Base-by-base conservation (phyloP, 768 basidiomycete genomes). In the Trametopsis cervina region DNA sequence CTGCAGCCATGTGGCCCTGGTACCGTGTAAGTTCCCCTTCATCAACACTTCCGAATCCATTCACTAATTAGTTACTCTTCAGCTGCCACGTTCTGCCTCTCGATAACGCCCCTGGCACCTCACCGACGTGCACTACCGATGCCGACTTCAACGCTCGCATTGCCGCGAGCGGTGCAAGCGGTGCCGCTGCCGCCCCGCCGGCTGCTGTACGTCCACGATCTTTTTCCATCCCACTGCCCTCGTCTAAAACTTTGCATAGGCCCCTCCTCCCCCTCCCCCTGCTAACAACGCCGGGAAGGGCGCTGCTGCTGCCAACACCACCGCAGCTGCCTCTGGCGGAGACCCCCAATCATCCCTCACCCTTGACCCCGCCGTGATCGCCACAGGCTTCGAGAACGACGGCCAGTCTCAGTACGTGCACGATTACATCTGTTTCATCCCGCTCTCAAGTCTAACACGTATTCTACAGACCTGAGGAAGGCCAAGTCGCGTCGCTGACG, bases 401-500 rank as follows among this genome's bases (percentile, higher is more conserved):
- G 85, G 84, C 18, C 63, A 69, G 51, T 53, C 57, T 13, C 45
- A 50, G 22, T 57, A 27, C 49, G 55, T 51, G 12, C 27, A 21
- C 46, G 22, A 25, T 17, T n/a, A n/a, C n/a, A 13, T 9, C 10
- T n/a, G 33, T 20, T 20, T 4, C 13, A 12, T 20, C 24, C 22
- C 15, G n/a, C 5, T 11, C 25, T 21, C 21, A 15, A 18, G 15
- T 12, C 23, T 42, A 20, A 44, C 40, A 12, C 12, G n/a, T n/a
- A 40, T 20, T 35, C 4, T 26, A 35, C 44, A 54, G 60, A 18
- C 52, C 67, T 0, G 54, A 56, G 0, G 51, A 70, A 45, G 79
- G 77, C 23, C 72, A 81, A 62, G 71, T 73, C 20, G 67, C 78
- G 12, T 82, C 80, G 4, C 63, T 78, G 5, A 81, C 76, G 0